Percentiles rank a stretch among this genome's conserved stretches.
These are phyloP conservation scores for Phytophthora niederhauseri DNA, from an alignment of 352 stramenopile genomes.

Conservation along the genomic window DNA sequence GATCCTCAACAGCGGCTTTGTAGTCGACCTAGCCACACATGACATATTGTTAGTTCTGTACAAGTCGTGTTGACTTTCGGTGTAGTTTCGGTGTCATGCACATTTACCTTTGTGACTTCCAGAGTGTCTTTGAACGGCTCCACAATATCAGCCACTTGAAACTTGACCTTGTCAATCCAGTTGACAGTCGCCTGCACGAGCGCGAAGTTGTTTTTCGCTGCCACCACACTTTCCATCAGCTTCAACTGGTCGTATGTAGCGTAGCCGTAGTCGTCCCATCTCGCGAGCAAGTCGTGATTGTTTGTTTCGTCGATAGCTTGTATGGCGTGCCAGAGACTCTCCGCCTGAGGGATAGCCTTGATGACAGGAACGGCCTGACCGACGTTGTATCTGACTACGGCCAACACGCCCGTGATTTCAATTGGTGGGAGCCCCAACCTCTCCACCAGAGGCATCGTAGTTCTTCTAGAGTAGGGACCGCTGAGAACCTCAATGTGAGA, in stretches of 20 bases:
- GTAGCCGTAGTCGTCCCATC: slow-evolving; percentile 12
- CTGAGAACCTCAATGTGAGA: not conserved
- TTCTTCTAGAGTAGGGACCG: not conserved
- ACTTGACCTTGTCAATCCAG: slow-evolving; percentile 20
- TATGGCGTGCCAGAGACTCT: not conserved
- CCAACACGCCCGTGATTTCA: not conserved
- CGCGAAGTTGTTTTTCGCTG: slow-evolving; percentile 10
- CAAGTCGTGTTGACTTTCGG: slow-evolving; percentile 5
- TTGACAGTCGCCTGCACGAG: slow-evolving; percentile 10
- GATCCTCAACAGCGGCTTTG: slow-evolving; percentile 6
- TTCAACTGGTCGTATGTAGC: slow-evolving; percentile 17
- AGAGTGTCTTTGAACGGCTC: slow-evolving; percentile 7
- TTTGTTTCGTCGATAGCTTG: slow-evolving; percentile 1
- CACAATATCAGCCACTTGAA: not conserved
- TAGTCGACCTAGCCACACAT: not conserved
- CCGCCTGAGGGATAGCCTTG: not conserved
- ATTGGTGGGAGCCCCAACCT: not conserved
- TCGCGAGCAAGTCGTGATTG: not conserved
- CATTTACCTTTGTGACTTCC: slow-evolving; percentile 11
- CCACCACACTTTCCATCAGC: slow-evolving; percentile 4
- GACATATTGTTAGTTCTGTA: slow-evolving; percentile 1
- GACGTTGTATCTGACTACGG: not conserved
- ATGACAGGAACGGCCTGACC: not conserved
- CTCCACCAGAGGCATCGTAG: not conserved
- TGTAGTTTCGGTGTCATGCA: not conserved